Conservation (phyloP, 1,284 basidiomycete genomes). For the Phylloporus sp. region DNA sequence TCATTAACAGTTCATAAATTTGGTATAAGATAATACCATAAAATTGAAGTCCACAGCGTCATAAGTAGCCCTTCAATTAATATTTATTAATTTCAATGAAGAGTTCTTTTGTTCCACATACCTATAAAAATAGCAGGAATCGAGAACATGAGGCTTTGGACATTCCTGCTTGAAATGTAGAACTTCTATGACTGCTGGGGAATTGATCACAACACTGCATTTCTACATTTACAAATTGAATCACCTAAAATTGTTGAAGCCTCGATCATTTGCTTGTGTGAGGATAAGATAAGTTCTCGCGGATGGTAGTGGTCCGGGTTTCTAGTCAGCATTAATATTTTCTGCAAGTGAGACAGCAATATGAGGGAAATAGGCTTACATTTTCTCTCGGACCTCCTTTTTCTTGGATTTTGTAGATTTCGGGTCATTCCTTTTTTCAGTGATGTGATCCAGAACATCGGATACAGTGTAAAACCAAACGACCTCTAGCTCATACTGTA, state of each 20-base stretch:
- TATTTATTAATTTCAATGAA: too few species aligned
- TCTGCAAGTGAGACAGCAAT: not conserved
- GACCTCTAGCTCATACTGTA: conserved; percentile 14
- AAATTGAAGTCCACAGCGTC: not conserved
- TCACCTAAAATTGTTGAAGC: not conserved
- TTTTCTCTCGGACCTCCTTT: not conserved
- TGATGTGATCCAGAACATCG: conserved; percentile 1
- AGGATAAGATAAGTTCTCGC: conserved; percentile 9
- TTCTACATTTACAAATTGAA: too few species aligned
- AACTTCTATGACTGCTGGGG: conserved; percentile 10
- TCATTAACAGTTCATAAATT: not conserved
- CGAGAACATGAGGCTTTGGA: conserved; percentile 11
- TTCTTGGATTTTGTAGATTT: conserved; percentile 6
- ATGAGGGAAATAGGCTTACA: not conserved
- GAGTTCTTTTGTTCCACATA: not conserved
- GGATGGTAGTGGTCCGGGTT: conserved; percentile 10
- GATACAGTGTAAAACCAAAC: conserved; percentile 12
- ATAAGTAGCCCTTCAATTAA: conserved; percentile 13
- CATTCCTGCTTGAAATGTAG: conserved; percentile 15
- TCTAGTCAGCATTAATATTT: not conserved
- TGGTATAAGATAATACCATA: not conserved
- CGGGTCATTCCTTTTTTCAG: not conserved
- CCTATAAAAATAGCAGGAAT: conserved; percentile 16
- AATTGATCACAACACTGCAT: not conserved
- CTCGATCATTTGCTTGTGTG: conserved; percentile 9